These are phyloP conservation scores for Penicillium lagena DNA, from an alignment of 495 filamentous ascomycete genomes.

Conservation along the genomic window DNA sequence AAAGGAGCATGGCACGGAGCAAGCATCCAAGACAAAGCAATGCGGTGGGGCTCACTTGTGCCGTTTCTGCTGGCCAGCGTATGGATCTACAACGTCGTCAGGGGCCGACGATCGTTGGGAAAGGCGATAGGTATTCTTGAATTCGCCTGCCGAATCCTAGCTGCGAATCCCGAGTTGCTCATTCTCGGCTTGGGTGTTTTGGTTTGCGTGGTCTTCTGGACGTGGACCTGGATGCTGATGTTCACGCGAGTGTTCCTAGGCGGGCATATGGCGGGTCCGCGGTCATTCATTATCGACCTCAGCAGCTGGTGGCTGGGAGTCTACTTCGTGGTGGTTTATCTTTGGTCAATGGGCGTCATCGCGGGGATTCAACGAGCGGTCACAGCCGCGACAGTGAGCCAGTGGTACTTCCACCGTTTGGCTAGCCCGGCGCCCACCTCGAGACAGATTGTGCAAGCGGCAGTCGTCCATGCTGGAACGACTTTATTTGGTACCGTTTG, in stretches of 20 bases:
- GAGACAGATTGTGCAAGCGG: slow-evolving; percentile 72
- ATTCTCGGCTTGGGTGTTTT: slow-evolving; percentile 73
- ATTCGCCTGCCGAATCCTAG: slow-evolving; percentile 81
- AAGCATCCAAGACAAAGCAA: slow-evolving; percentile 75
- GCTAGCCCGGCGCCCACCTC: slow-evolving; percentile 69
- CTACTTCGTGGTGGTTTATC: slow-evolving; percentile 87
- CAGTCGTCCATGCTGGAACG: slow-evolving; percentile 68
- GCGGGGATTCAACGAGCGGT: slow-evolving; percentile 83
- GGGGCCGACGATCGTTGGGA: slow-evolving; percentile 68
- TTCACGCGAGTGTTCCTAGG: slow-evolving; percentile 91
- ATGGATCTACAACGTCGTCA: slow-evolving; percentile 78
- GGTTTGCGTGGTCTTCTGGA: slow-evolving; percentile 73
- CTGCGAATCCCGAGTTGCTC: slow-evolving; percentile 78
- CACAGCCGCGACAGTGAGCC: slow-evolving; percentile 89
- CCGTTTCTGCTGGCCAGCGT: slow-evolving; percentile 66
- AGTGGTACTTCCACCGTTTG: slow-evolving; percentile 98
- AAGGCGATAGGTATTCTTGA: slow-evolving; percentile 83
- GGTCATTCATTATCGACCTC: slow-evolving; percentile 70
- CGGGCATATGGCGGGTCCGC: slow-evolving; percentile 59
- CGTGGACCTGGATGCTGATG: slow-evolving; percentile 95
- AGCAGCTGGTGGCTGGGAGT: slow-evolving; percentile 87
- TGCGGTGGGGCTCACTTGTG: slow-evolving; percentile 79
- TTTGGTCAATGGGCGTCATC: slow-evolving; percentile 87
- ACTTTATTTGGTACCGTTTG: slow-evolving; percentile 93
- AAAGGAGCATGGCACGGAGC: slow-evolving; percentile 62